A percentile compares a stretch with the other conserved stretches of the same genome.
Evolutionary conservation across 1,284 basidiomycete species (phyloP).

Genomic region (Naganishia cerealis): DNA sequence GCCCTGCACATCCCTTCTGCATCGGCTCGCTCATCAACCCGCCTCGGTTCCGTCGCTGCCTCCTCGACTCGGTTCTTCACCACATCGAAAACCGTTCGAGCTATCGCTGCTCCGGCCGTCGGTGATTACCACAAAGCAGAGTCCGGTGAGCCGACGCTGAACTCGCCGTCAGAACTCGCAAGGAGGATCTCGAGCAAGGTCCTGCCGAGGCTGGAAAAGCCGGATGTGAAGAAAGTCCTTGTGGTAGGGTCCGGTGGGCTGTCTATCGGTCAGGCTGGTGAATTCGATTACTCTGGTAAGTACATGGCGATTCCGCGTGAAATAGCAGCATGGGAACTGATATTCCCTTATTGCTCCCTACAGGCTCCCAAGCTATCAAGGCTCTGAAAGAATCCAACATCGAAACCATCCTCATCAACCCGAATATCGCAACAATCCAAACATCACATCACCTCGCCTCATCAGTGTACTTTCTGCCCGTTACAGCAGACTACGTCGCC

Average conservation of each 20-base stretch:
- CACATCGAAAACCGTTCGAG: slow-evolving; percentile 46
- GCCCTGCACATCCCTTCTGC: slow-evolving; percentile 18
- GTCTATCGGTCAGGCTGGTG: slow-evolving; percentile 96
- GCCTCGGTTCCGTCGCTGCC: slow-evolving; percentile 11
- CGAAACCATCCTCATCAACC: slow-evolving; percentile 92
- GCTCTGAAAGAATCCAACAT: slow-evolving; percentile 94
- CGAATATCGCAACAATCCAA: slow-evolving; percentile 96
- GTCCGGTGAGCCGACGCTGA: slow-evolving; percentile 73
- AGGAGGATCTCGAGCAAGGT: slow-evolving; percentile 87
- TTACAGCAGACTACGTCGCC: slow-evolving; percentile 96
- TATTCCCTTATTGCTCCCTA: not conserved
- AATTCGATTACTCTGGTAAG: slow-evolving; percentile 95
- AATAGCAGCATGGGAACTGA: not conserved
- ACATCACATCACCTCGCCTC: slow-evolving; percentile 94
- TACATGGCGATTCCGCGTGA: slow-evolving; percentile 2
- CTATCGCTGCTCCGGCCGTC: slow-evolving; percentile 75
- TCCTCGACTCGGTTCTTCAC: slow-evolving; percentile 23
- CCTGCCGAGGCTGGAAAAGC: slow-evolving; percentile 77
- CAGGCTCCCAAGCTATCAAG: slow-evolving; percentile 91
- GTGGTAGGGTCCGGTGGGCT: slow-evolving; percentile 96
- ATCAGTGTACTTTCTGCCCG: slow-evolving; percentile 96
- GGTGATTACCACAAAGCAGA: slow-evolving; percentile 69
- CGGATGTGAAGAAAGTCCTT: slow-evolving; percentile 91
- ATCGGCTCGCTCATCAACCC: not conserved
- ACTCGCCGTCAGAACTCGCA: slow-evolving; percentile 87